Evolutionary conservation across 768 basidiomycete species (phyloP).

Genomic region (Amanita rubescens): DNA sequence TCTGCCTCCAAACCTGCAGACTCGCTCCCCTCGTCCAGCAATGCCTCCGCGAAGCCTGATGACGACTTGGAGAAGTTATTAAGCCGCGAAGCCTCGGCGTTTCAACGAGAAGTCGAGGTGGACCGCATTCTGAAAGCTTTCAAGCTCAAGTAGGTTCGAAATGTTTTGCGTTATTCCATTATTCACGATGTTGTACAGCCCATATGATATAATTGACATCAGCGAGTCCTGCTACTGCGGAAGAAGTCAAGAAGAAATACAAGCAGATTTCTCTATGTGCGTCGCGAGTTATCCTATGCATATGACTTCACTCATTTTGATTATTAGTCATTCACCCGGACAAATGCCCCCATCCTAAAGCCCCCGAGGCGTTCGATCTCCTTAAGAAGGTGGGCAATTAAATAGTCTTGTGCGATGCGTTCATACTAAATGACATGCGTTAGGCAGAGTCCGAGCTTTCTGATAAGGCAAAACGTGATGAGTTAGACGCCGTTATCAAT

Average conservation of each 20-base stretch:
- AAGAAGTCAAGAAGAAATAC: slow-evolving; percentile 88
- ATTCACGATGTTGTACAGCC: slow-evolving; percentile 36
- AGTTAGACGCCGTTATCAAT: slow-evolving; percentile 71
- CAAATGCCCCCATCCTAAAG: slow-evolving; percentile 83
- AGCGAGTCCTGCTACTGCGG: slow-evolving; percentile 57
- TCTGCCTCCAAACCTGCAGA: slow-evolving; percentile 7
- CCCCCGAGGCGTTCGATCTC: slow-evolving; percentile 89
- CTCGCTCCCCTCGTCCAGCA: slow-evolving; percentile 8
- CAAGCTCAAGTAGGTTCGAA: slow-evolving; percentile 80
- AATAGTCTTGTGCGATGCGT: background rate
- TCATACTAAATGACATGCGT: background rate
- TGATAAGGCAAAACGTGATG: slow-evolving; percentile 72
- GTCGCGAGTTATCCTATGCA: slow-evolving; percentile 18
- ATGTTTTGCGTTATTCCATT: slow-evolving; percentile 1
- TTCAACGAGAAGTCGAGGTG: slow-evolving; percentile 83
- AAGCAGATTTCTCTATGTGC: slow-evolving; percentile 78
- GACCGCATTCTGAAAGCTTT: slow-evolving; percentile 91
- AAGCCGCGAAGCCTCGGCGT: slow-evolving; percentile 73
- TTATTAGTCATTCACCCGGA: slow-evolving; percentile 92
- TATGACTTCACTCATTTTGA: background rate
- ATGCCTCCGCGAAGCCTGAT: slow-evolving; percentile 20
- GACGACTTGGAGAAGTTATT: slow-evolving; percentile 75
- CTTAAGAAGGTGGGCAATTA: slow-evolving; percentile 82
- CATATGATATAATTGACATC: slow-evolving; percentile 91
- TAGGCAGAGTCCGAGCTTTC: slow-evolving; percentile 83